phyloP scores from a whole-genome alignment of 228 moss, liverwort and hornwort species.

The Sphagnum fallax region DNA sequence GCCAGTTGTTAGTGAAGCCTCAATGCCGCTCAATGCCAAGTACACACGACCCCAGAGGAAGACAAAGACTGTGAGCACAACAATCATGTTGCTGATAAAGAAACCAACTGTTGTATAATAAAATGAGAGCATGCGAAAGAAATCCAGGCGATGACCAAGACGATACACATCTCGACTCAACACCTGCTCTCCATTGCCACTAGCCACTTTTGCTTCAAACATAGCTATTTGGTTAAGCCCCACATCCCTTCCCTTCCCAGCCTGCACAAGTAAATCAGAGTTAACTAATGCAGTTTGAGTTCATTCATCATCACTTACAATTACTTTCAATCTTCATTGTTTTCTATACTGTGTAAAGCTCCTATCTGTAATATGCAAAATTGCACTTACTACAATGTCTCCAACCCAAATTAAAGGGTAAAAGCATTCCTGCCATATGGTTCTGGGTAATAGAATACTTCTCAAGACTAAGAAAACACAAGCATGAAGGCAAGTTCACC shows the following conservation, averaged over 20 bases:
- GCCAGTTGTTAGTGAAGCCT: constrained; percentile 52
- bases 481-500: constrained; percentile 19
- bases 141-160: constrained; percentile 94
- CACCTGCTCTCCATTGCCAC: constrained; percentile 97
- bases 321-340: too few species aligned
- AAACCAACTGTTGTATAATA: constrained; percentile 93
- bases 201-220: constrained; percentile 98
- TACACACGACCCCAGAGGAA: constrained; percentile 96
- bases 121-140: constrained; percentile 93
- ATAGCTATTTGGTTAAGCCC: constrained; percentile 94
- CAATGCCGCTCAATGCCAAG: constrained; percentile 88
- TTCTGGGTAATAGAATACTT: too few species aligned
- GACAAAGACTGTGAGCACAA: constrained; percentile 84
- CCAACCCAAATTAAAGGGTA: too few species aligned
- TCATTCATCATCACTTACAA: too few species aligned
- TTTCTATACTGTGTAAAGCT: too few species aligned
- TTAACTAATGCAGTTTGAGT: too few species aligned
- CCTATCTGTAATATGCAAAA: too few species aligned
- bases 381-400: too few species aligned
- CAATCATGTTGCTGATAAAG: constrained; percentile 88
- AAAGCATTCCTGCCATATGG: too few species aligned
- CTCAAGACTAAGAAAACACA: too few species aligned
- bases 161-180: constrained; percentile 94
- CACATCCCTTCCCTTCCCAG: constrained; percentile 96
- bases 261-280: constrained; percentile 37